Percentiles rank a stretch among this genome's conserved stretches.
Conservation (phyloP, 2,329 filamentous ascomycete species). For the Calycina herbarum region DNA sequence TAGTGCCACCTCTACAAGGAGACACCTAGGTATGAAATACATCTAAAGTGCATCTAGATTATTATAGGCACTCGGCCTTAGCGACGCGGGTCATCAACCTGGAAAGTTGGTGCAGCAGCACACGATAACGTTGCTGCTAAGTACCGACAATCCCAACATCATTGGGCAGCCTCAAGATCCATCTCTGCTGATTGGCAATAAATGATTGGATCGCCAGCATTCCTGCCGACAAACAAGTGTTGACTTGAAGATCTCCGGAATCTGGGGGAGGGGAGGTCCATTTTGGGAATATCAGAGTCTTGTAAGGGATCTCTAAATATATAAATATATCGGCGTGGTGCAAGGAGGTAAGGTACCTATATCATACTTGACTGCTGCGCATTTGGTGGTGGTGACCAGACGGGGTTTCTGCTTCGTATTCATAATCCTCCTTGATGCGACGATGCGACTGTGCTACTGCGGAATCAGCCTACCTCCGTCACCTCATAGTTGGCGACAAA, state of each 20-base stretch:
- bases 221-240: not conserved
- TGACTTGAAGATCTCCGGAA: not conserved
- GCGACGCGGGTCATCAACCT: not conserved
- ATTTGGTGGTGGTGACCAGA: not conserved
- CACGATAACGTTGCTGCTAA: conserved; percentile 4
- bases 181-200: not conserved
- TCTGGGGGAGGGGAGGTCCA: not conserved
- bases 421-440: not conserved
- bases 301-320: not conserved
- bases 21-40: no score
- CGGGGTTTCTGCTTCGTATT: not conserved
- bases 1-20: no score
- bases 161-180: not conserved
- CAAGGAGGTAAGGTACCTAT: not conserved
- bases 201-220: conserved; percentile 1
- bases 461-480: conserved; percentile 1
- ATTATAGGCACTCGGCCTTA: not conserved
- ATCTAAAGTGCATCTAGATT: not conserved
- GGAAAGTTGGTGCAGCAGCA: conserved; percentile 1
- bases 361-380: not conserved
- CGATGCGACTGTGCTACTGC: not conserved
- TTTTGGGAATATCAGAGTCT: not conserved
- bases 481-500: not conserved
- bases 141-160: no score
- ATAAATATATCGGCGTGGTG: not conserved